Evolutionary conservation across 208 protist species (phyloP).

Genomic region (Trypanosoma lewisi): DNA sequence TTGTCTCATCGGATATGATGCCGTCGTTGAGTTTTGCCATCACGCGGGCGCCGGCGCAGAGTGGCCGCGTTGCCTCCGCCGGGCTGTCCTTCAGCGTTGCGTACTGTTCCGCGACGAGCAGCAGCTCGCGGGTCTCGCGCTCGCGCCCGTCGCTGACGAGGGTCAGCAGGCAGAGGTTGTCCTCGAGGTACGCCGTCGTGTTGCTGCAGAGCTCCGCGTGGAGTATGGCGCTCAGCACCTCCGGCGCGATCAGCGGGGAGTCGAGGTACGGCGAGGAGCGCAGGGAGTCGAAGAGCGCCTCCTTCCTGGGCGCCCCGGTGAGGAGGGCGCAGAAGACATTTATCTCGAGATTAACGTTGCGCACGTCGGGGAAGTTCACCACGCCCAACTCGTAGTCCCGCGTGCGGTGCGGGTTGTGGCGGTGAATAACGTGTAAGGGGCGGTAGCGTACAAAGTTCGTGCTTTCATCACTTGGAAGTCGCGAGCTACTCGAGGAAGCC

Average conservation of each 20-base stretch:
- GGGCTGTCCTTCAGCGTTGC: conserved; percentile 30
- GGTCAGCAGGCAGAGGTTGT: conserved; percentile 58
- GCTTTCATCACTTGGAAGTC: conserved; percentile 20
- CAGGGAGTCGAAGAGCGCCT: conserved; percentile 51
- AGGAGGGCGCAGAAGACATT: conserved; percentile 52
- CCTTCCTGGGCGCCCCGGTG: conserved; percentile 30
- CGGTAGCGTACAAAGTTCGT: conserved; percentile 54
- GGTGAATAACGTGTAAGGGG: conserved; percentile 34
- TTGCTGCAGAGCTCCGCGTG: conserved; percentile 54
- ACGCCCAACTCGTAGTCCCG: conserved; percentile 23
- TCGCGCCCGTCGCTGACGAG: conserved; percentile 55
- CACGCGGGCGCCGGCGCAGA: conserved; percentile 33
- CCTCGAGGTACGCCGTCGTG: conserved; percentile 38
- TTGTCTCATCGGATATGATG: conserved; percentile 63
- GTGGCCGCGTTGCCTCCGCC: conserved; percentile 6
- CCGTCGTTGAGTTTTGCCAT: conserved; percentile 39
- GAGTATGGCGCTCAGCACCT: conserved; percentile 66
- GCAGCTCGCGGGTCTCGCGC: conserved; percentile 29
- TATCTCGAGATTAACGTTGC: conserved; percentile 47
- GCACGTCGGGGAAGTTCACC: conserved; percentile 46
- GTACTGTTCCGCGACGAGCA: conserved; percentile 60
- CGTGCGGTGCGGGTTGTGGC: conserved; percentile 18
- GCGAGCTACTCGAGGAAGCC: conserved; percentile 12
- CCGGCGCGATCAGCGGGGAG: conserved; percentile 42
- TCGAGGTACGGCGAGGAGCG: conserved; percentile 37